These are phyloP conservation scores for Haematococcus lacustris DNA, from an alignment of 139 green algal genomes.

Conservation along the genomic window DNA sequence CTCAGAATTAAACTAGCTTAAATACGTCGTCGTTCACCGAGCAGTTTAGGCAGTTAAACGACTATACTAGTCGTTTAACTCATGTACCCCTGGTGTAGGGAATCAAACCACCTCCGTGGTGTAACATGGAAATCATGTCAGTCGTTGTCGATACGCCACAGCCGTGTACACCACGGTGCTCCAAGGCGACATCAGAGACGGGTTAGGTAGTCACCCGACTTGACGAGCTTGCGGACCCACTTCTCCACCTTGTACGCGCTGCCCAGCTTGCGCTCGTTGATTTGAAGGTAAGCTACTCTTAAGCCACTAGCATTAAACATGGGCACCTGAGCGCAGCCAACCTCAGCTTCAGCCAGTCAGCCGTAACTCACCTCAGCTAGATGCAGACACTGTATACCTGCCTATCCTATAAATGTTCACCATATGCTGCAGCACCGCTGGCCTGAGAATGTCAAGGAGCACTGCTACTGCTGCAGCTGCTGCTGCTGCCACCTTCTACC, in stretches of 20 bases:
- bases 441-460: background rate
- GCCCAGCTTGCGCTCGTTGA: constrained; percentile 69
- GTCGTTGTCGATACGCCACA: too few species aligned
- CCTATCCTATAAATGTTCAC: background rate
- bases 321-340: too few species aligned
- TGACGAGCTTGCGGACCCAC: constrained; percentile 90
- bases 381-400: background rate
- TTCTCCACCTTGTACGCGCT: constrained; percentile 73
- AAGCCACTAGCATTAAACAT: constrained; percentile 87
- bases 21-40: too few species aligned
- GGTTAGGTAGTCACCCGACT: constrained; percentile 76
- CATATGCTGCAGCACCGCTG: background rate
- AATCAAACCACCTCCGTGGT: too few species aligned
- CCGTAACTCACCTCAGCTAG: background rate
- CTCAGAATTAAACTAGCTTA: too few species aligned
- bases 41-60: too few species aligned
- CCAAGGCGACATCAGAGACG: too few species aligned
- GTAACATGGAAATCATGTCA: too few species aligned
- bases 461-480: background rate
- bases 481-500: background rate
- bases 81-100: too few species aligned
- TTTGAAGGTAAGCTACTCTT: constrained; percentile 86
- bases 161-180: constrained; percentile 89
- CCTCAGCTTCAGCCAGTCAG: too few species aligned
- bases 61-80: too few species aligned